Base-by-base conservation (phyloP, 1,139 yeast genomes). In the Maudiozyma humilis region DNA sequence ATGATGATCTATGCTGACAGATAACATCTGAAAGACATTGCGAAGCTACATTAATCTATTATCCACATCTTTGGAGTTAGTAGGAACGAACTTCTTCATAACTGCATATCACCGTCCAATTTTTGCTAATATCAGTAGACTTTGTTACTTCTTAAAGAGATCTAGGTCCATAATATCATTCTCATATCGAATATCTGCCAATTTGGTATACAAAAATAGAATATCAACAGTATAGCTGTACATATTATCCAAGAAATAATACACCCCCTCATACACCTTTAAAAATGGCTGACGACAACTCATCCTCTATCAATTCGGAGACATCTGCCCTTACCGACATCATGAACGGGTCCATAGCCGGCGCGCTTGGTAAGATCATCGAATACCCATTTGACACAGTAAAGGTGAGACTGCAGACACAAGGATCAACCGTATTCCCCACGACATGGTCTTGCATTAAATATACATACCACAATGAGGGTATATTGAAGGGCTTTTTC, bases 381-480 rank as follows among this genome's bases (percentile, higher is more conserved):
- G 97, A 89, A 63, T 88, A 80, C 56, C 97, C 97, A 1, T 86
- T 89, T 54, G 97, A 89, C 59, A 89, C 97, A 0, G 75, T 88
- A 42, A 89, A 89, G 62, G 97, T 89, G 2, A 70, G 96, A 45
- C 70, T 89, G 30, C 97, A 89, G 63, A 78, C 95, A 0, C 79
- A 78, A 51, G 75, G 79, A 1, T 69, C 73, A 23, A 63, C 66
- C 37, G 37, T 59, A 20, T 62, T 61, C 40, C 64, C 64, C 3
- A 54, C 57, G 8, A 58, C 65, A 2, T 55, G 57, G 57, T 59
- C 64, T 19, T 81, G 93, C 60, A 77, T 89, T 37, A 57, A 54
- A 38, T 67, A 74, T 51, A 85, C 94, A 0, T 72, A 77, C 47
- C 51, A 51, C 2, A 68, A 73, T 25, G 96, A 87, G 59, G 96